These are phyloP conservation scores for Cordyceps javanica DNA, from an alignment of 2,329 filamentous ascomycete genomes.

Conservation along the genomic window DNA sequence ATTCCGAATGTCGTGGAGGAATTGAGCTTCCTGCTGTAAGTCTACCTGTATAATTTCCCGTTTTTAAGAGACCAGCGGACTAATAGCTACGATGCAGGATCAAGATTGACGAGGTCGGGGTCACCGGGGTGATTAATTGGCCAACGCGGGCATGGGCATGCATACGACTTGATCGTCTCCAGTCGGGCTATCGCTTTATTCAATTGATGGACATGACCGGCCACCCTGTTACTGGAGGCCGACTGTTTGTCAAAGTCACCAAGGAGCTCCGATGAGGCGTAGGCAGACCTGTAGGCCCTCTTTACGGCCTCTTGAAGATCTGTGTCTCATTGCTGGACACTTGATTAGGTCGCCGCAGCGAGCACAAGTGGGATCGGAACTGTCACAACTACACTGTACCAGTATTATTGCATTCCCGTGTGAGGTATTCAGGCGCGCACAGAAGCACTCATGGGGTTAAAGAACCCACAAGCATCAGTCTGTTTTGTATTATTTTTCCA, in stretches of 20 bases:
- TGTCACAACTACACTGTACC: background rate
- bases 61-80: background rate
- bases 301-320: background rate
- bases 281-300: background rate
- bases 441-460: background rate
- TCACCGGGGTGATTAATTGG: conserved; percentile 28
- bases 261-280: conserved; percentile 33
- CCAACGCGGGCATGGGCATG: conserved; percentile 49
- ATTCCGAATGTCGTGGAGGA: conserved; percentile 58
- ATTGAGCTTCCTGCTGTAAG: conserved; percentile 68
- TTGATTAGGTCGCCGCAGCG: background rate
- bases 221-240: conserved; percentile 36
- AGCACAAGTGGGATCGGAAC: background rate
- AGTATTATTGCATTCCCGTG: background rate
- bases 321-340: background rate
- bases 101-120: conserved; percentile 44
- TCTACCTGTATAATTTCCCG: background rate
- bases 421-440: background rate
- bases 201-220: conserved; percentile 42
- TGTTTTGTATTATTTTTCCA: conserved; percentile 1
- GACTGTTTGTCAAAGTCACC: conserved; percentile 46
- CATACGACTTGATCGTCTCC: conserved; percentile 53
- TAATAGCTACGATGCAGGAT: conserved; percentile 33
- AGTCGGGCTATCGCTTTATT: conserved; percentile 49
- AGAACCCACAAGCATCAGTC: background rate